A percentile compares a stretch with the other conserved stretches of the same genome.
Conservation (phyloP, 1,139 yeast species). For the Lodderomyces oxycetoniae region DNA sequence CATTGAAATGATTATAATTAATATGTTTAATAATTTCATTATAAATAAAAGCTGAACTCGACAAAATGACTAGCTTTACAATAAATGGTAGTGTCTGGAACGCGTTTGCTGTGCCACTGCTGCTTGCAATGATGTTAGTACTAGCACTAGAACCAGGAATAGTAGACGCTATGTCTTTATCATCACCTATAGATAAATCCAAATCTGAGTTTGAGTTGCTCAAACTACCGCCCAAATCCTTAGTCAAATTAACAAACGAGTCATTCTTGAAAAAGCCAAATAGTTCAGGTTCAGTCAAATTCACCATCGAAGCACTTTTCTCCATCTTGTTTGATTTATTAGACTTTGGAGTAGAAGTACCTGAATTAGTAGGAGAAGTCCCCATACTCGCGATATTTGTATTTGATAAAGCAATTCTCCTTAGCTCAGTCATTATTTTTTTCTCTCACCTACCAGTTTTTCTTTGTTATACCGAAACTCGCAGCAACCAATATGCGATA, state of each 20-base stretch:
- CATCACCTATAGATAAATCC: conserved; percentile 1
- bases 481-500: too few relatives aligned
- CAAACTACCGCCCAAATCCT: conserved; percentile 19
- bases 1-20: conserved; percentile 45
- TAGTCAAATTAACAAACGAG: conserved; percentile 31
- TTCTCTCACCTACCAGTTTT: too few relatives aligned
- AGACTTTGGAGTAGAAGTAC: not conserved
- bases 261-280: conserved; percentile 45
- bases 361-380: conserved; percentile 2
- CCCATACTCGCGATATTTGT: conserved; percentile 12
- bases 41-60: conserved; percentile 44
- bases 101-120: conserved; percentile 1
- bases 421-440: conserved; percentile 17
- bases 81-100: conserved; percentile 13
- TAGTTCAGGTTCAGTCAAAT: conserved; percentile 47
- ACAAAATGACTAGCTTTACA: conserved; percentile 30
- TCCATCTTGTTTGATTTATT: conserved; percentile 19
- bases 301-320: conserved; percentile 41
- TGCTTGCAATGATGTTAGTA: conserved; percentile 1
- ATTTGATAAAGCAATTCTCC: conserved; percentile 21
- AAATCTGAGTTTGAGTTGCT: conserved; percentile 12
- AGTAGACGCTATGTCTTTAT: not conserved
- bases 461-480: too few relatives aligned
- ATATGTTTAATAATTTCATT: conserved; percentile 48
- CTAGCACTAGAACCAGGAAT: not conserved